Evolutionary conservation across 2,329 filamentous ascomycete species (phyloP).

Genomic region (Aspergillus niger): DNA sequence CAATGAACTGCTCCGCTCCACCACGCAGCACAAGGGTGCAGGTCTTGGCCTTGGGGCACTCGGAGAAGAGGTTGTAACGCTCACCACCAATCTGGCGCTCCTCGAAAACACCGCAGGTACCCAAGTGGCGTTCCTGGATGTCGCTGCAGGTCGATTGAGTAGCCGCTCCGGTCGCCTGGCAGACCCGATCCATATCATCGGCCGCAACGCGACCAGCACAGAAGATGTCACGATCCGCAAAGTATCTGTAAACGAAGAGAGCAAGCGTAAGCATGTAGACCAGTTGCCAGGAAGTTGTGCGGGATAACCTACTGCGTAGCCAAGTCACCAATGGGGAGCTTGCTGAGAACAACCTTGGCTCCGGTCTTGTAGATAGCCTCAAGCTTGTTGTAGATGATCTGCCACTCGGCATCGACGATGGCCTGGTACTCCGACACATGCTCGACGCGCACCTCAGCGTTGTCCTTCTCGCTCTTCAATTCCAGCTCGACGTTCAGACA

Average conservation of each 20-base stretch:
- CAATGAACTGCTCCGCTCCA: conserved; percentile 98
- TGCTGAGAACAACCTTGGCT: conserved; percentile 95
- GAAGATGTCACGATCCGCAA: conserved; percentile 97
- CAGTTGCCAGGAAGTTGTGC: background rate
- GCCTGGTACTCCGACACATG: conserved; percentile 99
- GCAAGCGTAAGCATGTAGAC: background rate
- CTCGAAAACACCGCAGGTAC: conserved; percentile 86
- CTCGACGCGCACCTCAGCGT: conserved; percentile 95
- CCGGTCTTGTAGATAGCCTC: conserved; percentile 92
- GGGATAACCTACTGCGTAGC: conserved; percentile 71
- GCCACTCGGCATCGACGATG: conserved; percentile 98
- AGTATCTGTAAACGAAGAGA: conserved; percentile 57
- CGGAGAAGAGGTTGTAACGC: conserved; percentile 97
- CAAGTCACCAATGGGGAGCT: conserved; percentile 94
- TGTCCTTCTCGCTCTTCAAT: conserved; percentile 98
- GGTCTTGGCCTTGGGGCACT: conserved; percentile 92
- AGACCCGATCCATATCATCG: conserved; percentile 94
- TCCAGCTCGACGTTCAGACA: conserved; percentile 98
- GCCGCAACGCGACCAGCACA: conserved; percentile 89
- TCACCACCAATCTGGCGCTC: conserved; percentile 97
- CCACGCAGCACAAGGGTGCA: conserved; percentile 94
- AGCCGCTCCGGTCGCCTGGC: conserved; percentile 88
- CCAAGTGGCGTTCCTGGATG: conserved; percentile 84
- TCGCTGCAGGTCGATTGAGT: conserved; percentile 96
- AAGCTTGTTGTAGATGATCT: conserved; percentile 99